phyloP scores from a whole-genome alignment of 805 yeast genomes.

The Nakazawaea holstii region DNA sequence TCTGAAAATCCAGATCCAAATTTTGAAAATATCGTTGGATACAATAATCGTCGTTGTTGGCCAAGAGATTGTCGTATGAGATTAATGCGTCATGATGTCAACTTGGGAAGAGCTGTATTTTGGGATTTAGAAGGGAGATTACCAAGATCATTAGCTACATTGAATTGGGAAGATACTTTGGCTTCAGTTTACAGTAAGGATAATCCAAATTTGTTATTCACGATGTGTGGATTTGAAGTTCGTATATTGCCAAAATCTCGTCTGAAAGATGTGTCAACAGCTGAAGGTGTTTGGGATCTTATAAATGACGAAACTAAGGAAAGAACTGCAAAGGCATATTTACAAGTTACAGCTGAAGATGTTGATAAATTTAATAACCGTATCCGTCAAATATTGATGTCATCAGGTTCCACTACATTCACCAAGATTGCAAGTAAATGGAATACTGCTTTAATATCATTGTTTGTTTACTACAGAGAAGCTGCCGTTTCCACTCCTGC shows the following conservation, averaged over 20 bases:
- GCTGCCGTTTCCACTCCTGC: constrained; percentile 82
- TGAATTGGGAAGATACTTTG: constrained; percentile 75
- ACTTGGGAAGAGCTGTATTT: constrained; percentile 84
- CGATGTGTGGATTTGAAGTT: constrained; percentile 95
- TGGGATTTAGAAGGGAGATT: constrained; percentile 84
- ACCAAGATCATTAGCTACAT: constrained; percentile 66
- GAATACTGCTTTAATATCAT: constrained; percentile 86
- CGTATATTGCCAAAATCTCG: constrained; percentile 77
- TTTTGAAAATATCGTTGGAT: constrained; percentile 79
- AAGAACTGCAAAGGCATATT: constrained; percentile 80
- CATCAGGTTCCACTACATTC: constrained; percentile 93
- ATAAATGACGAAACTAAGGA: constrained; percentile 67
- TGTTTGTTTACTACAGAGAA: constrained; percentile 88
- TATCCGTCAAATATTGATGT: constrained; percentile 85
- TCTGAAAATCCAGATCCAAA: constrained; percentile 91
- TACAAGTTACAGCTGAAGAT: constrained; percentile 78
- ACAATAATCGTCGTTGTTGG: constrained; percentile 90
- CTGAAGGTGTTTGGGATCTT: constrained; percentile 91
- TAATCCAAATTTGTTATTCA: constrained; percentile 81
- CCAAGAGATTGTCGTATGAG: constrained; percentile 91
- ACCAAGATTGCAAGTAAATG: constrained; percentile 92
- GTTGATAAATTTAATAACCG: constrained; percentile 77
- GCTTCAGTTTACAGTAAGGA: constrained; percentile 89
- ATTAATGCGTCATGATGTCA: constrained; percentile 84
- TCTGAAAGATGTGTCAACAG: constrained; percentile 39